phyloP scores from a whole-genome alignment of 768 basidiomycete species.

The Trametes meyenii region DNA sequence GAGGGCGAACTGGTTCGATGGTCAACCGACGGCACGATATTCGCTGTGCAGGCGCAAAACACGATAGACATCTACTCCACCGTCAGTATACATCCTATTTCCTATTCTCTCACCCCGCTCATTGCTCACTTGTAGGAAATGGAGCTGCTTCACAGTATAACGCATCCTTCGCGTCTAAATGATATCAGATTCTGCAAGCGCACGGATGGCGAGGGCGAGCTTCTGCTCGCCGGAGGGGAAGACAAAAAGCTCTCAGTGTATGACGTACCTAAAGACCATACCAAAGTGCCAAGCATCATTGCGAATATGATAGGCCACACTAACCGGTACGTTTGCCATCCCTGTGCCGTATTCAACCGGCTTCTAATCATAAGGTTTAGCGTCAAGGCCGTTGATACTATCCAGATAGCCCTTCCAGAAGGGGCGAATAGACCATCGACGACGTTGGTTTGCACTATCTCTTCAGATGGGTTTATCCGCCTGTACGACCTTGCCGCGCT shows the following conservation, averaged over 20 bases:
- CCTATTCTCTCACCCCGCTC: conserved; percentile 3
- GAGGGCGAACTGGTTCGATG: conserved; percentile 95
- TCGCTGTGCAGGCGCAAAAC: conserved; percentile 77
- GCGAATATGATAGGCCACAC: conserved; percentile 79
- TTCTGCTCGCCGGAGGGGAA: conserved; percentile 85
- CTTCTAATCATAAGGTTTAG: conserved; percentile 41
- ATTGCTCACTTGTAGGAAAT: conserved; percentile 59
- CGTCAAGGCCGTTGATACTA: conserved; percentile 75
- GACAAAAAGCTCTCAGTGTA: conserved; percentile 88
- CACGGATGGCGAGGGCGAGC: conserved; percentile 57
- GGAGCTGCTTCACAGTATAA: conserved; percentile 70
- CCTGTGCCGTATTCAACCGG: neutral
- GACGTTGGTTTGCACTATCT: conserved; percentile 73
- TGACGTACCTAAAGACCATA: conserved; percentile 51
- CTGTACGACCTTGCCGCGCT: conserved; percentile 70
- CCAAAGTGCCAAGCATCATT: conserved; percentile 55
- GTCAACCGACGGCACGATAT: conserved; percentile 75
- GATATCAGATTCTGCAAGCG: conserved; percentile 76
- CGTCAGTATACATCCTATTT: neutral
- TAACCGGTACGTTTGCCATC: conserved; percentile 66
- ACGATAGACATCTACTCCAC: conserved; percentile 84
- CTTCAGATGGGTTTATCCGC: conserved; percentile 87
- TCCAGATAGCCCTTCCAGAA: conserved; percentile 52
- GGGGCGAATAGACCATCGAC: conserved; percentile 43
- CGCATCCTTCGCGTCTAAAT: conserved; percentile 83